Conservation (phyloP, 352 stramenopile genomes). For the Phytopythium sindhum region DNA sequence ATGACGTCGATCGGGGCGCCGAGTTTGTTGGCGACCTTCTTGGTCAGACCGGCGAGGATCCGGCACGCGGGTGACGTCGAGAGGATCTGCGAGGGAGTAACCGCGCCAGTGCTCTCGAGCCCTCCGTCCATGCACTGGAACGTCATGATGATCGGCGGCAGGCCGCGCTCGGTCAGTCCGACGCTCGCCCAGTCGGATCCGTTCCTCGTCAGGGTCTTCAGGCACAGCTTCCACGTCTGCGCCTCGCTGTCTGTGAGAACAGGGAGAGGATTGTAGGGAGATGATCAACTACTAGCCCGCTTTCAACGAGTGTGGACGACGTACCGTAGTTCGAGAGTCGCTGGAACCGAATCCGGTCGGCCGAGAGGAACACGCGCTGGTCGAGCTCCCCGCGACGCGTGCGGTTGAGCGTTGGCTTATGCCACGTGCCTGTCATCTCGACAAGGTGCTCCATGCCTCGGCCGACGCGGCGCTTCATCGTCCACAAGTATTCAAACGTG, state of each 20-base stretch:
- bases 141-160: slow-evolving; percentile 63
- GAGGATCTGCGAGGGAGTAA: slow-evolving; percentile 40
- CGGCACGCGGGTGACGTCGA: slow-evolving; percentile 71
- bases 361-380: slow-evolving; percentile 64
- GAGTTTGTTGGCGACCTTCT: slow-evolving; percentile 83
- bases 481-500: slow-evolving; percentile 79
- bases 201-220: slow-evolving; percentile 69
- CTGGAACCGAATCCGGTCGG: slow-evolving; percentile 60
- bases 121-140: slow-evolving; percentile 41
- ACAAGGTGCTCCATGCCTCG: slow-evolving; percentile 72
- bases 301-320: not conserved
- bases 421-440: slow-evolving; percentile 63
- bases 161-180: slow-evolving; percentile 56
- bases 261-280: not conserved
- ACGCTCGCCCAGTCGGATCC: slow-evolving; percentile 70
- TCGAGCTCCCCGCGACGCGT: slow-evolving; percentile 67
- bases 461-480: slow-evolving; percentile 39
- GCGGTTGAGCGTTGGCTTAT: slow-evolving; percentile 75
- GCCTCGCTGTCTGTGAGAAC: slow-evolving; percentile 39
- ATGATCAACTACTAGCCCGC: not conserved
- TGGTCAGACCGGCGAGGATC: slow-evolving; percentile 73
- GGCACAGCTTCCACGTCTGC: slow-evolving; percentile 57
- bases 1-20: slow-evolving; percentile 77
- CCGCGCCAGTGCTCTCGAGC: slow-evolving; percentile 54
- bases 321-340: slow-evolving; percentile 72